phyloP scores from a whole-genome alignment of 2,329 filamentous ascomycete genomes.

The Tolypocladium tropicale region DNA sequence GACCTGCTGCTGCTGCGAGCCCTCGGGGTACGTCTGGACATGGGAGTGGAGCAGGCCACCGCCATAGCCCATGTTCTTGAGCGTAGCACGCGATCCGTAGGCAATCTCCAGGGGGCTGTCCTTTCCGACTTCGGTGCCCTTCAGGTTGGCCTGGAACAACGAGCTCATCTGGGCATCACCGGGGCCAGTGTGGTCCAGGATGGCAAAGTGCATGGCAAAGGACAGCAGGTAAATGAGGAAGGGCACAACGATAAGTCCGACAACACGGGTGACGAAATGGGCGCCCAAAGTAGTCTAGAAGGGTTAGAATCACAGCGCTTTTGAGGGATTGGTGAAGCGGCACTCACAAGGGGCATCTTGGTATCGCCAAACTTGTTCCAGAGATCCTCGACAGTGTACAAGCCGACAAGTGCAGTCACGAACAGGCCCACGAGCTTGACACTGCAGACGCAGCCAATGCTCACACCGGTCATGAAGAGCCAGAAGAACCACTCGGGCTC shows the following conservation, averaged over 20 bases:
- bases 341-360: slow-evolving; percentile 72
- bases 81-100: slow-evolving; percentile 75
- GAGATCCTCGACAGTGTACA: slow-evolving; percentile 93
- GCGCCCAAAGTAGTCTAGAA: slow-evolving; percentile 52
- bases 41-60: slow-evolving; percentile 94
- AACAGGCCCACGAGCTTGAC: slow-evolving; percentile 98
- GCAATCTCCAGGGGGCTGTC: slow-evolving; percentile 91
- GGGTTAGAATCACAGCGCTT: slow-evolving; percentile 1
- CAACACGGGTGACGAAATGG: slow-evolving; percentile 69
- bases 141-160: slow-evolving; percentile 93
- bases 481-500: slow-evolving; percentile 88
- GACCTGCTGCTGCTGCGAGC: slow-evolving; percentile 88
- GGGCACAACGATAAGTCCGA: slow-evolving; percentile 82
- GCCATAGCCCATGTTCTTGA: slow-evolving; percentile 99
- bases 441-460: slow-evolving; percentile 95
- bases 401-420: slow-evolving; percentile 83
- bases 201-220: slow-evolving; percentile 88
- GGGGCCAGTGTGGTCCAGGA: slow-evolving; percentile 86
- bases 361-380: slow-evolving; percentile 97
- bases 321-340: neutral
- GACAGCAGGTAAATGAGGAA: slow-evolving; percentile 90
- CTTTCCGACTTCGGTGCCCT: slow-evolving; percentile 86
- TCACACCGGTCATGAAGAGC: slow-evolving; percentile 87
- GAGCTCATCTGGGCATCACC: slow-evolving; percentile 99
- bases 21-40: slow-evolving; percentile 91